Evolutionary conservation across 768 basidiomycete species (phyloP), one percentile per base, ranked within the genome.

Genomic region (Tylopilus cervinicoccineus): DNA sequence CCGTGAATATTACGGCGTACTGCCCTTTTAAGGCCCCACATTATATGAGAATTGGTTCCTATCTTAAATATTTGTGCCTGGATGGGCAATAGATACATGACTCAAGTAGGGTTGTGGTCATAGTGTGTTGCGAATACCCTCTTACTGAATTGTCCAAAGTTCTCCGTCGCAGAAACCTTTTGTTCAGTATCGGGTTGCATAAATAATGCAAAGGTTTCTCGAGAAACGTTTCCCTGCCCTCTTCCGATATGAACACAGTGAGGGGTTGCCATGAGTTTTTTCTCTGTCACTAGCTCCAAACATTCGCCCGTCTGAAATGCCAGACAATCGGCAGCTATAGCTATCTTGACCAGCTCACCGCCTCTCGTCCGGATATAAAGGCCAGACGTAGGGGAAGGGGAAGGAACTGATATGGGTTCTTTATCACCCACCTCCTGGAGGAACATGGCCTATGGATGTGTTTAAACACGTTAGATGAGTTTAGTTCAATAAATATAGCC

Each of bases 281-380:
- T 81, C 10, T 76, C 81, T 2, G 95, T 97, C 20, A 94, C 85
- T 20, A 97, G 73, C 65, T 96, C 85, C 19, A 99, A 79, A 9
- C 95, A 91, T 70, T 99, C 93, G 6, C 96, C 96, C 0, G 93
- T 98, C 66, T 99, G 96, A 68, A 99, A 97, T 4, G 94, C 95
- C 43, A 95, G 70, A 60, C 86, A 90, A 61, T 89, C 80, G 16
- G 70, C 60, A 5, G 96, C 95, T 53, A 99, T 96, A 2, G 81
- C 76, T 16, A 95, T 91, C 65, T 91, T 93, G 13, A 80, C 82
- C 23, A 94, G 65, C 20, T 81, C 72, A 2, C 88, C 85, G 4
- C 85, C 84, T 28, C 94, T 81, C 19, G 88, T 92, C 38, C 83
- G 83, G 57, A 99, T 96, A 69, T 93, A 96, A 14, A 99, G 76